Conservation (phyloP, 768 basidiomycete genomes). For the Aureoboletus auriporus region DNA sequence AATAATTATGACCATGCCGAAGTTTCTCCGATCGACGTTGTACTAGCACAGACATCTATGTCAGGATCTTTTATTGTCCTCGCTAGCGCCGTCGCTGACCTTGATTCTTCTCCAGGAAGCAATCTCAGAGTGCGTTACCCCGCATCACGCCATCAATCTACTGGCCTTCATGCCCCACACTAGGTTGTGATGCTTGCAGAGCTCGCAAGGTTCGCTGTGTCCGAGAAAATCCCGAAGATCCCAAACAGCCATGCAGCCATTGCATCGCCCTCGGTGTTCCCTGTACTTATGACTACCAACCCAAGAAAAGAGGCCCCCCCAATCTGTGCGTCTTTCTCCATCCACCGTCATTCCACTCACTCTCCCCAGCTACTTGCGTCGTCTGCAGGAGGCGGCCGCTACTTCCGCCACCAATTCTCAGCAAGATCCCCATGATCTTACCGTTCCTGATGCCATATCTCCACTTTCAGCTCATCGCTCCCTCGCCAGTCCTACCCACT, state of each 20-base stretch:
- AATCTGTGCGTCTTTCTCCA: conserved; percentile 60
- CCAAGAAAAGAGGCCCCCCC: conserved; percentile 90
- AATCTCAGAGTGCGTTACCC: conserved; percentile 68
- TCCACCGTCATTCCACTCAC: neutral
- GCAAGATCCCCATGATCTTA: conserved; percentile 31
- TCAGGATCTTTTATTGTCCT: conserved; percentile 8
- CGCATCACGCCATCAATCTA: conserved; percentile 21
- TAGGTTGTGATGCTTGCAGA: conserved; percentile 84
- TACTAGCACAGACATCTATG: too few species aligned
- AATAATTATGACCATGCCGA: conserved; percentile 23
- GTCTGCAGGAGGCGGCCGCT: conserved; percentile 67
- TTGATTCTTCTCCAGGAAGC: conserved; percentile 52
- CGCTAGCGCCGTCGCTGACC: conserved; percentile 25
- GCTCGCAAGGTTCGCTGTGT: conserved; percentile 85
- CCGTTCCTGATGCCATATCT: conserved; percentile 39
- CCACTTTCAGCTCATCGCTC: conserved; percentile 38
- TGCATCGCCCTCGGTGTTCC: conserved; percentile 77
- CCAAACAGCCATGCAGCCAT: conserved; percentile 81
- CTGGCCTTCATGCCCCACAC: conserved; percentile 15
- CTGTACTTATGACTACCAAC: conserved; percentile 90
- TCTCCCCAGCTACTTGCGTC: conserved; percentile 61
- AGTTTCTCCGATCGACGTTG: too few species aligned
- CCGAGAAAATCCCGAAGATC: conserved; percentile 72
- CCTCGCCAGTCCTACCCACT: conserved; percentile 46
- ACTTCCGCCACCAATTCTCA: conserved; percentile 37